Evolutionary conservation across 768 basidiomycete genomes (phyloP).

Genomic region (Phylloporus arenicola): DNA sequence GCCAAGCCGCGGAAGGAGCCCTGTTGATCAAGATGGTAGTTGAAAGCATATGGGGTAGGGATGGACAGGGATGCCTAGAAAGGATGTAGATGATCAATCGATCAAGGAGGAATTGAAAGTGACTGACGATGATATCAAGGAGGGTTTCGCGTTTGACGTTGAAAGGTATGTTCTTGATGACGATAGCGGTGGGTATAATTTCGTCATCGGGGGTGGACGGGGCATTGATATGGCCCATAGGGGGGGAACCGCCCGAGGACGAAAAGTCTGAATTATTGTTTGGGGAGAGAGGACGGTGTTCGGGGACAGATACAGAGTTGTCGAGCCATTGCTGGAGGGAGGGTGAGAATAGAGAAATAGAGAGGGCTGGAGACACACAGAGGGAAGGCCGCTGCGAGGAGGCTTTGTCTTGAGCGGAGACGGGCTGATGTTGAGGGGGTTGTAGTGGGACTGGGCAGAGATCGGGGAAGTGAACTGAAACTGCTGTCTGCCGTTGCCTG

Average conservation of each 20-base stretch:
- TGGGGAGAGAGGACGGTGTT: constrained; percentile 77
- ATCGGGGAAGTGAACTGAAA: constrained; percentile 70
- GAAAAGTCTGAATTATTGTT: constrained; percentile 87
- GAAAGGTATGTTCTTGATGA: constrained; percentile 99
- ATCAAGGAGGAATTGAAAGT: constrained; percentile 3
- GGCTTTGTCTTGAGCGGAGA: constrained; percentile 76
- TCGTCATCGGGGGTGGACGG: constrained; percentile 71
- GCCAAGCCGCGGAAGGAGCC: constrained; percentile 96
- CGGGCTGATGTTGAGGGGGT: constrained; percentile 51
- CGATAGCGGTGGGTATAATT: constrained; percentile 97
- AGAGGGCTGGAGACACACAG: constrained; percentile 44
- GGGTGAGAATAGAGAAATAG: constrained; percentile 21
- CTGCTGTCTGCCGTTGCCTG: constrained; percentile 47
- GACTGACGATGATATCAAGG: constrained; percentile 89
- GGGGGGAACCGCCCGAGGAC: constrained; percentile 80
- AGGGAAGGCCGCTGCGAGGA: constrained; percentile 61
- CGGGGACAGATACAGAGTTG: constrained; percentile 43
- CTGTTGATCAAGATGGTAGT: constrained; percentile 95
- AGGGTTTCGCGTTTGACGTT: constrained; percentile 96
- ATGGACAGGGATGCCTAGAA: constrained; percentile 81
- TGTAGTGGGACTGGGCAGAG: constrained; percentile 46
- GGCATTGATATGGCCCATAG: constrained; percentile 41
- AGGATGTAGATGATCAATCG: constrained; percentile 10
- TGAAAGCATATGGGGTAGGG: constrained; percentile 98
- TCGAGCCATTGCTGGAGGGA: constrained; percentile 79